Conservation (phyloP, 1,284 basidiomycete species). For the Austroboletus novae-zelandiae region DNA sequence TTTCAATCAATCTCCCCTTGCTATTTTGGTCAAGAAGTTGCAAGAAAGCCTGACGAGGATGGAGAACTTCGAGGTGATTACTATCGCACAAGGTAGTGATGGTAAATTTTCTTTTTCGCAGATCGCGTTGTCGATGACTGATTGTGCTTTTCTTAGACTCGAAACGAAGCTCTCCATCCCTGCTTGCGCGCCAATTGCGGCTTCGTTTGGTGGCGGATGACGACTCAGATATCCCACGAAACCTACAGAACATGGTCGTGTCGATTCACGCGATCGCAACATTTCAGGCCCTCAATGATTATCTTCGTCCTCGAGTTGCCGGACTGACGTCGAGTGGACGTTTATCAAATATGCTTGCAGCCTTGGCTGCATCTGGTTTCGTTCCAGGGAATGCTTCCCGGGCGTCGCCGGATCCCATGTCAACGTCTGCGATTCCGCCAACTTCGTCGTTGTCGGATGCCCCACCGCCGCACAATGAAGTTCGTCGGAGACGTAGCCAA, state of each 20-base stretch:
- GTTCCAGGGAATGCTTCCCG: constrained; percentile 38
- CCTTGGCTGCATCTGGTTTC: constrained; percentile 79
- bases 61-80: constrained; percentile 93
- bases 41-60: constrained; percentile 92
- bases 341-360: constrained; percentile 87
- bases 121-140: constrained; percentile 3
- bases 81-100: constrained; percentile 74
- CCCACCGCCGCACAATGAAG: constrained; percentile 34
- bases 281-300: constrained; percentile 93
- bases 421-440: constrained; percentile 32
- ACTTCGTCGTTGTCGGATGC: constrained; percentile 23
- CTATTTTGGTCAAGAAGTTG: constrained; percentile 87
- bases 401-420: constrained; percentile 22
- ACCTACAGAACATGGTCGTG: constrained; percentile 85
- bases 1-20: constrained; percentile 60
- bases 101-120: constrained; percentile 40
- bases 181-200: constrained; percentile 85
- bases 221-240: constrained; percentile 82
- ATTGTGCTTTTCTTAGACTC: constrained; percentile 52
- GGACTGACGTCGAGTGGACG: constrained; percentile 66
- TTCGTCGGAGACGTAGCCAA: constrained; percentile 73
- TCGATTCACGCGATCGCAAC: constrained; percentile 97
- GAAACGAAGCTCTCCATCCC: constrained; percentile 80
- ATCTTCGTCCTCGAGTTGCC: constrained; percentile 87
- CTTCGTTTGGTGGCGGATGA: constrained; percentile 86